Base-by-base conservation (phyloP, 345 rosid species). In the Lepidium africanum region DNA sequence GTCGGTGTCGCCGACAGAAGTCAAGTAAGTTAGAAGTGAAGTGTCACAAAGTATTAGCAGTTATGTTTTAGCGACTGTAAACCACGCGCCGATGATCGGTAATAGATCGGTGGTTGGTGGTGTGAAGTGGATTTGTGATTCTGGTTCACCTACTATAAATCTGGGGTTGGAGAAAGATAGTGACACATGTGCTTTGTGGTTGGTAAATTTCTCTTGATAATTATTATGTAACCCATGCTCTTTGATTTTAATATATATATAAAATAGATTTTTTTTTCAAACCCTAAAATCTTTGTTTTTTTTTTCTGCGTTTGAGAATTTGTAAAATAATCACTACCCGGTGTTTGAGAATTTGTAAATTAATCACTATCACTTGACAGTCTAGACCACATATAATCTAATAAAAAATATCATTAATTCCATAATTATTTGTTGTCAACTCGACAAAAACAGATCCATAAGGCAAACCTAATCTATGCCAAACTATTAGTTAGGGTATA, bases 141-240 rank as follows among this genome's bases (percentile, higher is more conserved):
- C 16, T 40, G 48, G 67, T 40, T 37, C 59, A 72, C 76, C 76
- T 6, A 64, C 76, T 48, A 5, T 47, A 69, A 59, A 59, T 40
- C 33, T 43, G 47, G 68, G 63, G 78, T 67, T 74, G 78, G 69
- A 17, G 78, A 74, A 19, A 2, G 78, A 74, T 55, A 38, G 6
- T 7, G 73, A 74, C 78, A 36, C 19, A 19, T 56, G 23, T 39
- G 21, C 65, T 27, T 42, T 16, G 33, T 49, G 51, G 67, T 65
- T 73, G 77, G 77, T 65, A 33, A 43, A 35, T 15, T 13, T 3
- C 14, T 56, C 35, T 7, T 30, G 11, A 5, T 1, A 2, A 52
- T 6, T 27, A 40, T 65, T 40, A 52, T 12, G 40, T 1, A 51
- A 40, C 32, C 50, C 60, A 67, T 25, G n/a, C n/a, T n/a, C n/a